These are phyloP conservation scores for Gloeostereum incarnatum DNA, from an alignment of 768 basidiomycete genomes.

Conservation along the genomic window DNA sequence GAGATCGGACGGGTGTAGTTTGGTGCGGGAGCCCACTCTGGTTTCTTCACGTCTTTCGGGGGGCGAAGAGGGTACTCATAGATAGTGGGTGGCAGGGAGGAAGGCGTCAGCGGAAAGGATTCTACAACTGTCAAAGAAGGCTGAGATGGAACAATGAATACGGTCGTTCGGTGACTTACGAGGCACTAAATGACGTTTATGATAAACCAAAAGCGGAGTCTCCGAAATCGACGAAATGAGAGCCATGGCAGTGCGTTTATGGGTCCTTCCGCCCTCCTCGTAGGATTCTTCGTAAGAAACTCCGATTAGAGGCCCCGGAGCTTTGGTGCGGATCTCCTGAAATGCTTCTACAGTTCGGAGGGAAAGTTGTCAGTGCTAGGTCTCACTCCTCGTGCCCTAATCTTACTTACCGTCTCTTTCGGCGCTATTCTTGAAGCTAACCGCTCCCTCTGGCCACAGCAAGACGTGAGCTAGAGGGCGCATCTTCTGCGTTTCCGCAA, in stretches of 20 bases:
- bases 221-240: too few relatives aligned
- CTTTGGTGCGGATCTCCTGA: slow-evolving; percentile 24
- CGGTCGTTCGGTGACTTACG: slow-evolving; percentile 33
- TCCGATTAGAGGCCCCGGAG: slow-evolving; percentile 41
- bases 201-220: too few relatives aligned
- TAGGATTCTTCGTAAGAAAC: slow-evolving; percentile 65
- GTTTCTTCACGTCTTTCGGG: slow-evolving; percentile 29
- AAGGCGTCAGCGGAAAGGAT: slow-evolving; percentile 56
- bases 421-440: slow-evolving; percentile 42
- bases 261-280: slow-evolving; percentile 24
- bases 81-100: slow-evolving; percentile 37
- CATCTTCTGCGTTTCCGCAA: slow-evolving; percentile 44
- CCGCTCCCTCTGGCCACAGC: slow-evolving; percentile 78
- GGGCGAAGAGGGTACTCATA: slow-evolving; percentile 29
- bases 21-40: slow-evolving; percentile 32
- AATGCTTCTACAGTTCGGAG: too few relatives aligned
- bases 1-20: slow-evolving; percentile 42
- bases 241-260: slow-evolving; percentile 54
- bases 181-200: slow-evolving; percentile 72
- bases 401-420: slow-evolving; percentile 35
- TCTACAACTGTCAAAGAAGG: slow-evolving; percentile 52
- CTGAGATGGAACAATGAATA: background rate
- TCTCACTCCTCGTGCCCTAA: too few relatives aligned
- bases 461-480: slow-evolving; percentile 40
- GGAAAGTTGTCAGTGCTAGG: too few relatives aligned